Evolutionary conservation across 2,329 filamentous ascomycete genomes (phyloP).

Genomic region (Pseudogymnoascus sp.): DNA sequence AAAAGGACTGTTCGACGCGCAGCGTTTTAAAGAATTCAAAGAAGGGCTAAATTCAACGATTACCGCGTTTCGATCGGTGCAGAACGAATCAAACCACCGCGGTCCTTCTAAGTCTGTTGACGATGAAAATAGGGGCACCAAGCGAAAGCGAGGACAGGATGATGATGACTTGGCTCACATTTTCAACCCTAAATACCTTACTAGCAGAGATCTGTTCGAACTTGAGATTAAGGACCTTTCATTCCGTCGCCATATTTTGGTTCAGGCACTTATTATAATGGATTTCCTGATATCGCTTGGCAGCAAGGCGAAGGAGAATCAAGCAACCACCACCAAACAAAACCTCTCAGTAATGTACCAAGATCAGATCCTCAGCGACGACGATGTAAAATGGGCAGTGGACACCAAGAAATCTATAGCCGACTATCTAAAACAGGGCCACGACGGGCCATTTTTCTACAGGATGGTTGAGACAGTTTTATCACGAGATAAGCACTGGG

Average conservation of each 20-base stretch:
- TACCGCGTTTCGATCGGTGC: constrained; percentile 66
- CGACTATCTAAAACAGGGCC: constrained; percentile 69
- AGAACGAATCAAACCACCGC: constrained; percentile 37
- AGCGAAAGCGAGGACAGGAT: constrained; percentile 60
- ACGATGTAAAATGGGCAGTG: constrained; percentile 83
- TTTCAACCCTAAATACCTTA: constrained; percentile 97
- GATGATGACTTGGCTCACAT: constrained; percentile 57
- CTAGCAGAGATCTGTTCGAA: constrained; percentile 92
- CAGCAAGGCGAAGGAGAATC: constrained; percentile 69
- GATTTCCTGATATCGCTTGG: constrained; percentile 93
- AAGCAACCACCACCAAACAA: constrained; percentile 53
- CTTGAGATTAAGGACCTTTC: constrained; percentile 93
- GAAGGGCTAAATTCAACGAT: constrained; percentile 53
- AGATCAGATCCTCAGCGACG: constrained; percentile 65
- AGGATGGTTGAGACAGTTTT: constrained; percentile 96
- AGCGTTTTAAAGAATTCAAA: constrained; percentile 59
- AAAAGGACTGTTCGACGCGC: constrained; percentile 65
- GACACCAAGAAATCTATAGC: constrained; percentile 72
- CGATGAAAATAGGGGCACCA: constrained; percentile 55
- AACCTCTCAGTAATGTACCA: constrained; percentile 80
- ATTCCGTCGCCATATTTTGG: constrained; percentile 86
- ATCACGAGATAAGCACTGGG: constrained; percentile 96
- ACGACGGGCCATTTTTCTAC: constrained; percentile 86
- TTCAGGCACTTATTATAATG: constrained; percentile 88
- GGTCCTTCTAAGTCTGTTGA: constrained; percentile 45